Evolutionary conservation across 345 rosid species (phyloP).

Genomic region (Hirschfeldia incana): DNA sequence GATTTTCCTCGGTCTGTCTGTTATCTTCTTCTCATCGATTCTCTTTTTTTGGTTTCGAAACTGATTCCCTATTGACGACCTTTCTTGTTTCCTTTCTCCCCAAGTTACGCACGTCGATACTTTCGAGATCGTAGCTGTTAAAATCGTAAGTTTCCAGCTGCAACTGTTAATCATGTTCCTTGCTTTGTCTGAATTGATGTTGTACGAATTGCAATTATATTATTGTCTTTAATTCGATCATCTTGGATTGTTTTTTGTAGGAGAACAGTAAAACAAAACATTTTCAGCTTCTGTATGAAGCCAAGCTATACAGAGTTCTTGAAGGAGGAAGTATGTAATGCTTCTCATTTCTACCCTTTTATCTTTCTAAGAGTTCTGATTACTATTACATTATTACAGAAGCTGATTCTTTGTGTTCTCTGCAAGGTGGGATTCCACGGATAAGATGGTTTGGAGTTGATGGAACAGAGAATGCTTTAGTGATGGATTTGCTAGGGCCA

Average conservation of each 20-base stretch:
- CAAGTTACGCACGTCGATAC: constrained; percentile 91
- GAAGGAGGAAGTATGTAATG: constrained; percentile 89
- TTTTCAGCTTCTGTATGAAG: constrained; percentile 88
- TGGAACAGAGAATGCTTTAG: constrained; percentile 73
- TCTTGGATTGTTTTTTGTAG: constrained; percentile 36
- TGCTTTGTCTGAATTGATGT: background rate
- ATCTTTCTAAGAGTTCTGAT: background rate
- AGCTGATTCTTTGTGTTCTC: constrained; percentile 1
- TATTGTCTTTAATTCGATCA: background rate
- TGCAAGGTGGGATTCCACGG: constrained; percentile 74
- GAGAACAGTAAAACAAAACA: constrained; percentile 85
- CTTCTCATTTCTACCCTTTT: background rate
- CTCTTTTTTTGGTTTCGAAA: background rate
- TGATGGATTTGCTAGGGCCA: constrained; percentile 89
- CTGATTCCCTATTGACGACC: background rate
- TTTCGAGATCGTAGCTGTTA: constrained; percentile 88
- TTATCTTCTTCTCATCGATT: background rate
- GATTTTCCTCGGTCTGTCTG: constrained; percentile 70
- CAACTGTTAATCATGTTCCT: no score
- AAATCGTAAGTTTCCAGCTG: constrained; percentile 63
- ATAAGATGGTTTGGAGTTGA: constrained; percentile 89
- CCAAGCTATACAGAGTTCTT: constrained; percentile 72
- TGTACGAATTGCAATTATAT: background rate
- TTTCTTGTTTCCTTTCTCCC: constrained; percentile 2
- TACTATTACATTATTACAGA: background rate